Evolutionary conservation across 2,329 filamentous ascomycete genomes (phyloP).

Genomic region (Sclerotinia sclerotiorum): DNA sequence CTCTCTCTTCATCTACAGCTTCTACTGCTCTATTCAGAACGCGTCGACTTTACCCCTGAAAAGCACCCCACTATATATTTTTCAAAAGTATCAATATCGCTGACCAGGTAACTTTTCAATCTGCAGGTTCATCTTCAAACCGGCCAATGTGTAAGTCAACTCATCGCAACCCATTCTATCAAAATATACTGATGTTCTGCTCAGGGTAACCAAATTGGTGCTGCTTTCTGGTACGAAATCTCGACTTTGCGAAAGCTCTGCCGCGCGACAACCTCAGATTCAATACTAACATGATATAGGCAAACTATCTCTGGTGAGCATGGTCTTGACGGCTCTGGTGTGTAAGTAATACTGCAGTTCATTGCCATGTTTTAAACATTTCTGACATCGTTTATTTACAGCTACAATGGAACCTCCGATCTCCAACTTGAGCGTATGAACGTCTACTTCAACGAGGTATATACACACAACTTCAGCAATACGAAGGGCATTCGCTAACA

Average conservation of each 20-base stretch:
- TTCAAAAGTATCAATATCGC: conserved; percentile 47
- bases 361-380: conserved; percentile 30
- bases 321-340: conserved; percentile 94
- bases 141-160: conserved; percentile 88
- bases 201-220: conserved; percentile 99
- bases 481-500: conserved; percentile 35
- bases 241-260: conserved; percentile 27
- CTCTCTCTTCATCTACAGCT: conserved; percentile 18
- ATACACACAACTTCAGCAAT: conserved; percentile 19
- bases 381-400: conserved; percentile 44
- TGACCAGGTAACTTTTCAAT: conserved; percentile 53
- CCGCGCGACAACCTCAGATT: conserved; percentile 38
- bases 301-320: conserved; percentile 87
- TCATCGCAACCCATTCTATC: conserved; percentile 4
- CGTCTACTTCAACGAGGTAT: conserved; percentile 96
- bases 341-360: conserved; percentile 59
- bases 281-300: conserved; percentile 51
- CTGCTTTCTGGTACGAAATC: conserved; percentile 86
- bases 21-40: conserved; percentile 30
- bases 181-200: conserved; percentile 33
- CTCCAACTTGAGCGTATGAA: conserved; percentile 99
- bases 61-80: conserved; percentile 41
- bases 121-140: conserved; percentile 97
- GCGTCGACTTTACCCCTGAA: conserved; percentile 46
- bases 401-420: conserved; percentile 97